Percentiles rank a stretch among this genome's conserved stretches.
These are phyloP conservation scores for Pseudocercospora ulei DNA, from an alignment of 2,329 filamentous ascomycete species.

Conservation along the genomic window DNA sequence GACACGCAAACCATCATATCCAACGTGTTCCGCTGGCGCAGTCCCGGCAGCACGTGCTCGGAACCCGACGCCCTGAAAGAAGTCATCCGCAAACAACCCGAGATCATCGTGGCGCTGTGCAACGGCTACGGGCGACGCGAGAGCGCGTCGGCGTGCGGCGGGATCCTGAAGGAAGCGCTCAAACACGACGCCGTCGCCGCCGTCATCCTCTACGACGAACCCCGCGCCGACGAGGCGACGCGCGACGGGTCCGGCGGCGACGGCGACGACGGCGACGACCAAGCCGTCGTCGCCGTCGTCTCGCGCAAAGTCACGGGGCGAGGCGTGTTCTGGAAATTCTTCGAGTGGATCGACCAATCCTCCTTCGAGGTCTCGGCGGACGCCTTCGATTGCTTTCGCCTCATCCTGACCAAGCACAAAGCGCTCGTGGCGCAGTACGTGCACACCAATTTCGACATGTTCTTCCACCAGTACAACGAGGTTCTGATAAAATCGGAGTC, in stretches of 20 bases:
- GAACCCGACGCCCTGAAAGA: constrained; percentile 82
- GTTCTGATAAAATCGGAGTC: constrained; percentile 82
- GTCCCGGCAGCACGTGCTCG: constrained; percentile 54
- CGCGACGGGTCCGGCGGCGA: constrained; percentile 52
- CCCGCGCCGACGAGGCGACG: constrained; percentile 59
- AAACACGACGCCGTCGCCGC: constrained; percentile 88
- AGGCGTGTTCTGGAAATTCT: constrained; percentile 93
- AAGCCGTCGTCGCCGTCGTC: too few relatives aligned
- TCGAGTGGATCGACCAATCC: constrained; percentile 92
- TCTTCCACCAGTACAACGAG: constrained; percentile 84
- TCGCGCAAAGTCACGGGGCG: constrained; percentile 64
- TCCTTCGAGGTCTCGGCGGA: constrained; percentile 95
- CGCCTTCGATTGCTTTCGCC: constrained; percentile 92
- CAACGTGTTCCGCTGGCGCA: constrained; percentile 83
- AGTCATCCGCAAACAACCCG: constrained; percentile 74
- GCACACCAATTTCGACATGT: constrained; percentile 78
- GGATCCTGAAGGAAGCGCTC: constrained; percentile 75
- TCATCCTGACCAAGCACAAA: constrained; percentile 91
- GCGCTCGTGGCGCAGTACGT: constrained; percentile 80
- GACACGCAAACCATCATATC: constrained; percentile 94
- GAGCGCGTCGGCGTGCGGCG: constrained; percentile 82
- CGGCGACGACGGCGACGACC: too few relatives aligned
- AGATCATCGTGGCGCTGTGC: constrained; percentile 79
- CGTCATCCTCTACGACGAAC: constrained; percentile 87
- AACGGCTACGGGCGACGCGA: constrained; percentile 82